These are phyloP conservation scores for Ogataea saltuana DNA, from an alignment of 805 yeast genomes.

Conservation along the genomic window DNA sequence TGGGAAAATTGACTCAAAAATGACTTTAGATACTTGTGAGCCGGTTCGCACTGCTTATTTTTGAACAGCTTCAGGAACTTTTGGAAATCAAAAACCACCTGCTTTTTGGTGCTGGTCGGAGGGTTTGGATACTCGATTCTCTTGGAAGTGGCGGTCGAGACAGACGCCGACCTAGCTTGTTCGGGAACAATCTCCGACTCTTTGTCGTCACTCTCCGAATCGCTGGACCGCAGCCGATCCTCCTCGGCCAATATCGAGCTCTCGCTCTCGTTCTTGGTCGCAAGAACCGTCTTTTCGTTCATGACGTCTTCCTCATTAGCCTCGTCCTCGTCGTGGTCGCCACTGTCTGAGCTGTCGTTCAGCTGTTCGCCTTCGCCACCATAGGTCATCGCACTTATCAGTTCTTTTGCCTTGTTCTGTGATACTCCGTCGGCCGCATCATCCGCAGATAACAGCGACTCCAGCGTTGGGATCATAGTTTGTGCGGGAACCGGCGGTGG, in stretches of 20 bases:
- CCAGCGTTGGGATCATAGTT: constrained; percentile 17
- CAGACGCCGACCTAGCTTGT: constrained; percentile 6
- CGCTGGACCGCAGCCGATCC: constrained; percentile 2
- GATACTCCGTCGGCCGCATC: constrained; percentile 1
- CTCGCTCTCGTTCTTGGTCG: no score
- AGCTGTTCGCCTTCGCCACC: constrained; percentile 24
- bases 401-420: constrained; percentile 9
- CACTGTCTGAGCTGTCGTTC: constrained; percentile 21
- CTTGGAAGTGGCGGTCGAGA: constrained; percentile 6
- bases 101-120: constrained; percentile 30
- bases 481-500: not conserved
- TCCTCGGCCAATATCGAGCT: no score
- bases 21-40: constrained; percentile 81
- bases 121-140: constrained; percentile 31
- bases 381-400: constrained; percentile 27
- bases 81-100: constrained; percentile 75
- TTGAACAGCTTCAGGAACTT: constrained; percentile 70
- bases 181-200: not conserved
- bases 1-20: constrained; percentile 76
- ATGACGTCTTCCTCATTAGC: constrained; percentile 1
- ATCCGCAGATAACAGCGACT: constrained; percentile 13
- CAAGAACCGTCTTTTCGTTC: not conserved
- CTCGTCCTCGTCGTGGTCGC: constrained; percentile 9
- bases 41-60: constrained; percentile 79
- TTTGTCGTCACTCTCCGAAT: not conserved